These are phyloP conservation scores for Candida piceae DNA, from an alignment of 805 yeast species.

Conservation along the genomic window DNA sequence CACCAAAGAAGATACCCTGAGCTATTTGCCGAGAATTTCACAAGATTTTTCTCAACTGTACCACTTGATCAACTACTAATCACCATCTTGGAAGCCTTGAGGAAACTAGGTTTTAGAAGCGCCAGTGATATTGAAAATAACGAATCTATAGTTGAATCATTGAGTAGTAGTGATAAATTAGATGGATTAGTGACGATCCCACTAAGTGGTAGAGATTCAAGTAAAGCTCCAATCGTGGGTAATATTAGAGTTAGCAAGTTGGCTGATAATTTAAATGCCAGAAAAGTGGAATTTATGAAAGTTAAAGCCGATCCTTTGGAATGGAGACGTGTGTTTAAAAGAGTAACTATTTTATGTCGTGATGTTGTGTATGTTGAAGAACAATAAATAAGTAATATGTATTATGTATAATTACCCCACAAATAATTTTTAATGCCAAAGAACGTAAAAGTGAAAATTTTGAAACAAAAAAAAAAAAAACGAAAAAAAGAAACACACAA, in stretches of 20 bases:
- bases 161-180: slow-evolving; percentile 25
- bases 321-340: slow-evolving; percentile 65
- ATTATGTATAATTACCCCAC: no score
- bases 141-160: slow-evolving; percentile 15
- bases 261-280: slow-evolving; percentile 33
- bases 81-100: slow-evolving; percentile 37
- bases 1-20: slow-evolving; percentile 19
- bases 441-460: no score
- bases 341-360: slow-evolving; percentile 50
- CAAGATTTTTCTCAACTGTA: slow-evolving; percentile 45
- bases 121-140: slow-evolving; percentile 15
- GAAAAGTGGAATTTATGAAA: slow-evolving; percentile 50
- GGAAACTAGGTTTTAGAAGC: slow-evolving; percentile 36
- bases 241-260: slow-evolving; percentile 37
- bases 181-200: slow-evolving; percentile 33
- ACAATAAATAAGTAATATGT: neutral
- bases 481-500: no score
- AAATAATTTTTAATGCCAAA: no score
- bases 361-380: slow-evolving; percentile 45
- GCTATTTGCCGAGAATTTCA: slow-evolving; percentile 39
- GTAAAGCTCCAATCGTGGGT: slow-evolving; percentile 42
- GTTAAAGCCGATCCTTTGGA: slow-evolving; percentile 65
- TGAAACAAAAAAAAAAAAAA: no score
- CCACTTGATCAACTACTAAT: slow-evolving; percentile 41
- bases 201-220: slow-evolving; percentile 39